phyloP scores from a whole-genome alignment of 2,329 filamentous ascomycete species.

The Plectosphaerella cucumerina region DNA sequence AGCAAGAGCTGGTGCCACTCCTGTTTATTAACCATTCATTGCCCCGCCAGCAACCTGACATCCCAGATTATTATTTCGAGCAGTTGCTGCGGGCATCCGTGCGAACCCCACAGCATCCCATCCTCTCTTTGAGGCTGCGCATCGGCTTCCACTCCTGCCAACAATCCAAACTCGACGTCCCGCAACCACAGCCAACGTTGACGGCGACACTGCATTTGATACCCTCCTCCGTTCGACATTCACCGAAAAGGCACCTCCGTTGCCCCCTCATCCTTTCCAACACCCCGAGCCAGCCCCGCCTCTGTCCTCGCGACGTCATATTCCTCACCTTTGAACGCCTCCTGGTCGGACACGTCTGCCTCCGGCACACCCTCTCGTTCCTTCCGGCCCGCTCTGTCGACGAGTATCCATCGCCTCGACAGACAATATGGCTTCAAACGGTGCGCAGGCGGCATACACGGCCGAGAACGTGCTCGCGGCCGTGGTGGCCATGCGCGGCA shows the following conservation, averaged over 20 bases:
- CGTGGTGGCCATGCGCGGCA: conserved; percentile 87
- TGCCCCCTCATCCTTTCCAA: no score
- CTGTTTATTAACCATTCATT: background rate
- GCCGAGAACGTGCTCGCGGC: conserved; percentile 75
- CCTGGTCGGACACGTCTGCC: no score
- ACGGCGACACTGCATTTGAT: background rate
- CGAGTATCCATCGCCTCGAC: background rate
- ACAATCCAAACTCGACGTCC: no score
- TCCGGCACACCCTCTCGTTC: no score
- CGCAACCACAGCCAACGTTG: background rate
- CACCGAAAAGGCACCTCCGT: no score
- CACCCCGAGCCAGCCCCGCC: no score
- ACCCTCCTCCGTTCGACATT: background rate
- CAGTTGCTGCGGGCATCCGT: background rate
- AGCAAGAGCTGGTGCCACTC: background rate
- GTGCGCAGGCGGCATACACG: conserved; percentile 67
- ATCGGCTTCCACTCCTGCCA: background rate
- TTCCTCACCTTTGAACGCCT: no score
- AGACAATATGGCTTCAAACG: conserved; percentile 61
- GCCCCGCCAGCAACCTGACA: conserved; percentile 2
- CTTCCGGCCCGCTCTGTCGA: no score
- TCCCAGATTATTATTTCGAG: conserved; percentile 1
- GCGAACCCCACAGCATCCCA: background rate
- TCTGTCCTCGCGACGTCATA: no score
- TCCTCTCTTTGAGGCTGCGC: background rate